Base-by-base conservation (phyloP, 345 rosid species). In the Euphorbia tirucalli region DNA sequence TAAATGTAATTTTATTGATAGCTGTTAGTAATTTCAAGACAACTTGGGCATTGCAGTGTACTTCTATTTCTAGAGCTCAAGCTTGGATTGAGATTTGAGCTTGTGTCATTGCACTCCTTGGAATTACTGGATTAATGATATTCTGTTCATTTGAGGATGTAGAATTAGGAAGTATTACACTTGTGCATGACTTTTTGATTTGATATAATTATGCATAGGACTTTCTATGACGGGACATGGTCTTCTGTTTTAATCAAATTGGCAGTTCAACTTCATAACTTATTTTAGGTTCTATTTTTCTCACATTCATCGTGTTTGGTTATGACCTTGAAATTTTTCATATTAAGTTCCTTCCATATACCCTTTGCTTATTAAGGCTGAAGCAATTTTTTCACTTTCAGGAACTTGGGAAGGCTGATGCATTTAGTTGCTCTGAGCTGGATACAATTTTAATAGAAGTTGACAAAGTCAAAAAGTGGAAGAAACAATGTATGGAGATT, bases 381-480 rank as follows among this genome's bases (percentile, higher is more conserved):
- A 67, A 39, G 8, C 62, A 16, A 21, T 75, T 57, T 44, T 24
- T 59, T 83, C 52, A n/a, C 60, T 37, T 69, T 60, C 83, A 88
- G 96, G 91, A 87, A 44, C 70, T 22, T 43, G 91, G 87, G 75
- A 73, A 75, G 64, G 65, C 69, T 73, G 75, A 71, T 75, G 85
- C 87, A 35, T 87, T 88, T 78, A 71, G 68, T 61, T 90, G 93
- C 77, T 31, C 79, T 13, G 86, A 88, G 74, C 81, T 85, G 66
- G 88, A 84, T 68, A 71, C 69, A 73, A 70, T 88, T 73, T 62
- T 84, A 49, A 79, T 68, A 44, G 85, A 90, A 81, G 83, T 83
- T 66, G 83, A 77, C 59, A 88, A 85, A 74, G 79, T 90, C 69
- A 87, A 88, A 71, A 79, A 71, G 56, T 90, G 96, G 96, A 87